These are phyloP conservation scores for Ogataea nonfermentans DNA, from an alignment of 805 yeast species.

Conservation along the genomic window DNA sequence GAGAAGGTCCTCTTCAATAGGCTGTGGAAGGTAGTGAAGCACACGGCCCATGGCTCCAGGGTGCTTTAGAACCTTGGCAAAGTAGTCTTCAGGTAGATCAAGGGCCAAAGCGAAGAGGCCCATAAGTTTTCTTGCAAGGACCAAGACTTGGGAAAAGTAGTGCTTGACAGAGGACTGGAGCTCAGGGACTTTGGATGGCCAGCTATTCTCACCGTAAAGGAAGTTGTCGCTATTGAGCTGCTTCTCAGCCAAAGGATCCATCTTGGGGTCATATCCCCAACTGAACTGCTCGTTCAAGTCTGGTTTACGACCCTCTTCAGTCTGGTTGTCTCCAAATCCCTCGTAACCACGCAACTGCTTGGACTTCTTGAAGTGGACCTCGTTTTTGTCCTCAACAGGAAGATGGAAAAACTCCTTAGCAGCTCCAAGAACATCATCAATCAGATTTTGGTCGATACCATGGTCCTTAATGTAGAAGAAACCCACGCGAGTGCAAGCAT, in stretches of 20 bases:
- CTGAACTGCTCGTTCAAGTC: slow-evolving; percentile 23
- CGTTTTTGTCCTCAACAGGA: slow-evolving; percentile 24
- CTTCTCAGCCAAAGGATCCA: slow-evolving; percentile 28
- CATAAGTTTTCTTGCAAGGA: slow-evolving; percentile 28
- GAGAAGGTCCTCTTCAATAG: slow-evolving; percentile 25
- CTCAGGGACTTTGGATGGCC: slow-evolving; percentile 33
- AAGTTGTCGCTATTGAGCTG: slow-evolving; percentile 23
- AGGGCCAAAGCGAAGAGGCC: slow-evolving; percentile 30
- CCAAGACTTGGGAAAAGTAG: slow-evolving; percentile 25
- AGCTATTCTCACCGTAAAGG: slow-evolving; percentile 25
- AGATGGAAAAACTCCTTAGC: slow-evolving; percentile 27
- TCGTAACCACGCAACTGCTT: slow-evolving; percentile 22
- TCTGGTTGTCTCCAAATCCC: slow-evolving; percentile 24
- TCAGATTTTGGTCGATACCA: slow-evolving; percentile 25
- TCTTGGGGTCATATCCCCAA: slow-evolving; percentile 32
- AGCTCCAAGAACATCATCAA: slow-evolving; percentile 22
- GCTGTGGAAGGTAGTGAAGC: slow-evolving; percentile 34
- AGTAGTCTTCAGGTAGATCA: slow-evolving; percentile 29
- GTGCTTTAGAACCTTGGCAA: slow-evolving; percentile 22
- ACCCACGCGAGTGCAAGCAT: slow-evolving; percentile 28
- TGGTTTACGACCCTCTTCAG: slow-evolving; percentile 22
- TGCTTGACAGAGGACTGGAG: slow-evolving; percentile 23
- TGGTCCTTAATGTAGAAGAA: slow-evolving; percentile 34
- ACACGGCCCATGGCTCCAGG: slow-evolving; percentile 33
- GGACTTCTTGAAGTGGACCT: slow-evolving; percentile 20